A percentile compares a stretch with the other conserved stretches of the same genome.
Conservation (phyloP, 768 basidiomycete species). For the Collybiopsis luxurians region DNA sequence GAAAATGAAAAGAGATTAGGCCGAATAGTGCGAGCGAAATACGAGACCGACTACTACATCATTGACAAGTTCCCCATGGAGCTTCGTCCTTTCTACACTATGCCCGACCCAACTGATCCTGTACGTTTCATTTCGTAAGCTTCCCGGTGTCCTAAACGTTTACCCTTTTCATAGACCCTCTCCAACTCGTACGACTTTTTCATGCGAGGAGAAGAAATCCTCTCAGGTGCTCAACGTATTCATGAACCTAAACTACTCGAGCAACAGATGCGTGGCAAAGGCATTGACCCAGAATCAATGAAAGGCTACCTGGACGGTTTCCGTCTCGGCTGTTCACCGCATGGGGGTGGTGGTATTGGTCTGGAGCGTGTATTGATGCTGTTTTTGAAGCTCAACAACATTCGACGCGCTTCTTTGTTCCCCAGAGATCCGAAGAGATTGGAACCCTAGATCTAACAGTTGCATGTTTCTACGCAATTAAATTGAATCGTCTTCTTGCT, state of each 20-base stretch:
- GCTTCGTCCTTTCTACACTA: constrained; percentile 98
- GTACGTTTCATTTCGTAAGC: constrained; percentile 38
- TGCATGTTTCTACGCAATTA: too few species aligned
- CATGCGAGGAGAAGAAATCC: constrained; percentile 99
- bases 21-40: constrained; percentile 84
- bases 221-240: constrained; percentile 97
- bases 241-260: constrained; percentile 83
- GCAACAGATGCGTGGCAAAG: constrained; percentile 83
- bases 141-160: constrained; percentile 6
- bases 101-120: constrained; percentile 92
- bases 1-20: constrained; percentile 95
- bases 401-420: constrained; percentile 89
- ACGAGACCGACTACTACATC: constrained; percentile 98
- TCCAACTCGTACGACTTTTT: constrained; percentile 99
- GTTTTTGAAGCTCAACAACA: constrained; percentile 96
- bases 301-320: constrained; percentile 92
- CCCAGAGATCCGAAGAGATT: constrained; percentile 96
- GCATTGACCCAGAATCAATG: constrained; percentile 91
- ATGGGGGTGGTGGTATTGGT: constrained; percentile 96
- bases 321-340: constrained; percentile 91
- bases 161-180: constrained; percentile 51
- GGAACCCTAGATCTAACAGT: constrained; percentile 57
- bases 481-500: too few species aligned
- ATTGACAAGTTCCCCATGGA: constrained; percentile 98
- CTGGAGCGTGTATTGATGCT: constrained; percentile 96